These are phyloP conservation scores for Phytophthora macrochlamydospora DNA, from an alignment of 352 stramenopile genomes.

Conservation along the genomic window DNA sequence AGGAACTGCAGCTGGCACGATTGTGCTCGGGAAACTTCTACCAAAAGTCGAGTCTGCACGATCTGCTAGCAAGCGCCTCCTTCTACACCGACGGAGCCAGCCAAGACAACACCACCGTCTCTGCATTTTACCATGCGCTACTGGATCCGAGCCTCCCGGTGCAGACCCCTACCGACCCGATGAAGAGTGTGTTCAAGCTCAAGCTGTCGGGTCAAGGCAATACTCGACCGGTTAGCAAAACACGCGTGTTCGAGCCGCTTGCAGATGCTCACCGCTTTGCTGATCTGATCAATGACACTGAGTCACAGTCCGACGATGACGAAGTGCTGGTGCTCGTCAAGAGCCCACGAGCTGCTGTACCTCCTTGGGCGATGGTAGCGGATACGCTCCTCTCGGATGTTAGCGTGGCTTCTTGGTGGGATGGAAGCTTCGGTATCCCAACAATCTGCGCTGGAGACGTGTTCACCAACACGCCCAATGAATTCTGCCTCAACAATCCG, in stretches of 20 bases:
- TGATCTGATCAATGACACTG: neutral
- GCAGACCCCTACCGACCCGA: conserved; percentile 29
- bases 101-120: conserved; percentile 31
- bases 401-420: conserved; percentile 84
- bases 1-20: conserved; percentile 55
- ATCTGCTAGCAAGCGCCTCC: conserved; percentile 39
- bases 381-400: conserved; percentile 61
- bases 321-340: conserved; percentile 62
- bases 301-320: conserved; percentile 8
- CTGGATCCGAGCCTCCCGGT: conserved; percentile 42
- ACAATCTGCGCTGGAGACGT: conserved; percentile 77
- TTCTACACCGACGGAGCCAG: conserved; percentile 46
- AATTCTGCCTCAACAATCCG: conserved; percentile 67
- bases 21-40: conserved; percentile 78
- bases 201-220: conserved; percentile 10
- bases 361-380: conserved; percentile 70
- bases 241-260: conserved; percentile 32
- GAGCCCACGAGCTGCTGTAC: conserved; percentile 53
- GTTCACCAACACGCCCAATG: conserved; percentile 40
- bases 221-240: neutral
- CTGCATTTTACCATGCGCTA: conserved; percentile 54
- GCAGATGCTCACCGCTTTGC: conserved; percentile 10
- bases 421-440: conserved; percentile 70
- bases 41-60: conserved; percentile 29
- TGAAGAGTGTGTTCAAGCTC: conserved; percentile 39